Evolutionary conservation across 202 grass and related monocot genomes (phyloP).

Genomic region (Miscanthus sacchariflorus): DNA sequence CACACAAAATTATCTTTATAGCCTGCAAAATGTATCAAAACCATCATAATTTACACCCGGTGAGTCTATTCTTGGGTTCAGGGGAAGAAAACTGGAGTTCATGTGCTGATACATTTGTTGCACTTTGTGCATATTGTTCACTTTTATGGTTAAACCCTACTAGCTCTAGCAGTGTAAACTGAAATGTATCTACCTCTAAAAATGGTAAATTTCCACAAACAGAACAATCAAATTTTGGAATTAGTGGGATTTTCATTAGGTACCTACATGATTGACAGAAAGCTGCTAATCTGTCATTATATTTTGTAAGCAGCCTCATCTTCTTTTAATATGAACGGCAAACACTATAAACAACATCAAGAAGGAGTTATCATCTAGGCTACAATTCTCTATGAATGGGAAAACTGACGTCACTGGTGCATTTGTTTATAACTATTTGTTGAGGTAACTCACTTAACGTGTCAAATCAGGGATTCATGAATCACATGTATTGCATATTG

Average conservation of each 20-base stretch:
- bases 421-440: constrained; percentile 5
- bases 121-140: constrained; percentile 22
- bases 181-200: constrained; percentile 34
- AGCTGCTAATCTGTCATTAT: background rate
- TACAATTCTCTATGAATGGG: background rate
- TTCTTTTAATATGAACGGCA: background rate
- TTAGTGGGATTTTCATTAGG: constrained; percentile 17
- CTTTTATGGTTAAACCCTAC: constrained; percentile 5
- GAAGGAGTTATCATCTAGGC: background rate
- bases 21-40: background rate
- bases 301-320: background rate
- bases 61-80: background rate
- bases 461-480: background rate
- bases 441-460: constrained; percentile 8
- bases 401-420: background rate
- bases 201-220: constrained; percentile 6
- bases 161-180: background rate
- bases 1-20: background rate
- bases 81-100: constrained; percentile 4
- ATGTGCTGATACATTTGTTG: background rate
- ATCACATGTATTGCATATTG: background rate
- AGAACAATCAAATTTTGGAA: constrained; percentile 1
- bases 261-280: background rate
- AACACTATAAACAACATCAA: constrained; percentile 21
- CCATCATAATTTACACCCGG: background rate